Evolutionary conservation across 1,284 basidiomycete genomes (phyloP), one percentile per base, ranked within the genome.

Genomic region (Heterobasidion parviporum): DNA sequence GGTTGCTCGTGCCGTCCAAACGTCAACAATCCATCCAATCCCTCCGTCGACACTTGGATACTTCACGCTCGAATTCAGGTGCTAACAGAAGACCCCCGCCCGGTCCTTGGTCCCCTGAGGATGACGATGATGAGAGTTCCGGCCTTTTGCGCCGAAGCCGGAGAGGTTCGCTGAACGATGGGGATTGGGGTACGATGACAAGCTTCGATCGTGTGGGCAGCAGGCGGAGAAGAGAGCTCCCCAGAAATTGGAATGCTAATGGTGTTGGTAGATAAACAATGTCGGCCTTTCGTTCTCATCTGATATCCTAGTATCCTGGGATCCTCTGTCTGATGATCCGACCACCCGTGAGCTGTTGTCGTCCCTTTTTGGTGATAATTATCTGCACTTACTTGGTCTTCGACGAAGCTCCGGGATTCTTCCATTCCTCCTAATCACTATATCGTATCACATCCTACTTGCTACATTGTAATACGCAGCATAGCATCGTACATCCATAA

Each of bases 1-100:
- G 76, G 41, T 74, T 89, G 56, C 77, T 89, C 41, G 79, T 85
- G n/a, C 84, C 82, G 9, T 76, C 87, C 12, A 85, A 83, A 64
- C 74, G 87, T 36, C 87, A 54, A 54, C 72, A 73, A 64, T 76
- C 72, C 71, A 76, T 75, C 72, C 76, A 8, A 74, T 63, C 41
- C 65, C 69, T 35, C 71, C 36, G 54, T 12, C 55, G 54, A 41
- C 60, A 59, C 44, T 44, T 62, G 50, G 54, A 56, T 20, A 33
- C 45, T 15, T 51, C 55, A 14, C 50, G n/a, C 12, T 10, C 44
- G 26, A 52, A 34, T 26, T 14, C 46, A 18, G 32, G 26, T 18
- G 43, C 35, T 5, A 34, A 32, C 35, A 10, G 16, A 15, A 16
- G 45, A 18, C 35, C 26, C 8, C 18, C 43, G 35, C 34, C 44